These are phyloP conservation scores for Vitis rupestris DNA, from an alignment of 164 flowering plant genomes.

Conservation along the genomic window DNA sequence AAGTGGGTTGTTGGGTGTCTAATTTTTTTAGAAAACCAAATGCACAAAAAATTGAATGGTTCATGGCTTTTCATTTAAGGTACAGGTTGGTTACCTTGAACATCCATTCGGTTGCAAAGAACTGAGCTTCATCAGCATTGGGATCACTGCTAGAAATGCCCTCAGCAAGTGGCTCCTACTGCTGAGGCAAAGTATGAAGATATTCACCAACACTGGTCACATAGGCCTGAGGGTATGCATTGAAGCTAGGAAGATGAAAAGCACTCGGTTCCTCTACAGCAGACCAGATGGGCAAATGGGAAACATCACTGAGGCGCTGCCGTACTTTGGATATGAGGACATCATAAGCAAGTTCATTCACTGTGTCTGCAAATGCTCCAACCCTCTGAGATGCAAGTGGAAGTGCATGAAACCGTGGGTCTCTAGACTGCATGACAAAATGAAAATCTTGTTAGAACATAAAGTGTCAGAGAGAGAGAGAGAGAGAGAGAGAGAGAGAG, in stretches of 20 bases:
- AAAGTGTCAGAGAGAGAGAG: too few species aligned
- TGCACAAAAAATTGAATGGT: not conserved
- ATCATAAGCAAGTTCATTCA: constrained; percentile 97
- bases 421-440: too few species aligned
- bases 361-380: constrained; percentile 84
- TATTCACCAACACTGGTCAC: constrained; percentile 95
- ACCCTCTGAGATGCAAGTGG: constrained; percentile 92
- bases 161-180: constrained; percentile 97
- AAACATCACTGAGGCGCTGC: constrained; percentile 79
- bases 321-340: constrained; percentile 95
- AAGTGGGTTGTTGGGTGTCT: too few species aligned
- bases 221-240: constrained; percentile 88
- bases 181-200: constrained; percentile 65
- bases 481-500: too few species aligned
- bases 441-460: too few species aligned
- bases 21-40: too few species aligned
- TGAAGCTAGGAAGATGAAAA: constrained; percentile 81
- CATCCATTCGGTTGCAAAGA: constrained; percentile 99
- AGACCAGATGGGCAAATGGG: constrained; percentile 91
- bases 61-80: not conserved
- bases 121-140: constrained; percentile 87
- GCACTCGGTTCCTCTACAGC: constrained; percentile 75
- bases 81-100: constrained; percentile 67
- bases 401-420: constrained; percentile 97
- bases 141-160: constrained; percentile 71